phyloP scores from a whole-genome alignment of 192 early-diverging fungal genomes.

The Backusella australiensis region DNA sequence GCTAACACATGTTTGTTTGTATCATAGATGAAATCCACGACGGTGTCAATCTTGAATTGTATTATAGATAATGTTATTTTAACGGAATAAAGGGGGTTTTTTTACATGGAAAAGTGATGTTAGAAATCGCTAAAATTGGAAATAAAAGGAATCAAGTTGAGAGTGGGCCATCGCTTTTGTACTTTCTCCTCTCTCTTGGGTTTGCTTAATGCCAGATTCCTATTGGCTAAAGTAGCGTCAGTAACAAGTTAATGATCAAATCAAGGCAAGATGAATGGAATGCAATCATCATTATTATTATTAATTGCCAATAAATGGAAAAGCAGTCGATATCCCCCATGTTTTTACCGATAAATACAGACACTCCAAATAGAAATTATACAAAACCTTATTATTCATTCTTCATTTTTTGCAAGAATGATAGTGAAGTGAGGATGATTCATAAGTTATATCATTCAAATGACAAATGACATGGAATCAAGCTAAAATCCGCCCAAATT shows the following conservation, averaged over 20 bases:
- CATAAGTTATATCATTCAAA: not conserved
- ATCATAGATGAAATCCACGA: constrained; percentile 78
- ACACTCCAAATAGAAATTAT: no score
- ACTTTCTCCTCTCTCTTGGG: no score
- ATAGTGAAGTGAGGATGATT: not conserved
- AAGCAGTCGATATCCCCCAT: not conserved
- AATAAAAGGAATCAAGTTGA: not conserved
- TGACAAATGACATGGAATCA: not conserved
- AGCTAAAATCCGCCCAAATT: not conserved
- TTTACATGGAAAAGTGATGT: not conserved
- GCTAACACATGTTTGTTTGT: not conserved
- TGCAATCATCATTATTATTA: no score
- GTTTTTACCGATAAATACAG: no score
- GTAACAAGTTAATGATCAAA: no score
- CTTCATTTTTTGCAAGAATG: no score
- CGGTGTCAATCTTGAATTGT: constrained; percentile 86
- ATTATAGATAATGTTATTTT: constrained; percentile 54
- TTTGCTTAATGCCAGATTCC: no score
- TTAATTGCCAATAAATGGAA: no score
- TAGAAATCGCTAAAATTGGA: not conserved
- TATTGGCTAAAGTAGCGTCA: not conserved
- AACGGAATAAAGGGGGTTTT: constrained; percentile 1
- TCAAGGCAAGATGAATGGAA: no score
- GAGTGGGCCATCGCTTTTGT: no score
- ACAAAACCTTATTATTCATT: no score